phyloP scores from a whole-genome alignment of 768 basidiomycete species.

The Termitomyces sp. region DNA sequence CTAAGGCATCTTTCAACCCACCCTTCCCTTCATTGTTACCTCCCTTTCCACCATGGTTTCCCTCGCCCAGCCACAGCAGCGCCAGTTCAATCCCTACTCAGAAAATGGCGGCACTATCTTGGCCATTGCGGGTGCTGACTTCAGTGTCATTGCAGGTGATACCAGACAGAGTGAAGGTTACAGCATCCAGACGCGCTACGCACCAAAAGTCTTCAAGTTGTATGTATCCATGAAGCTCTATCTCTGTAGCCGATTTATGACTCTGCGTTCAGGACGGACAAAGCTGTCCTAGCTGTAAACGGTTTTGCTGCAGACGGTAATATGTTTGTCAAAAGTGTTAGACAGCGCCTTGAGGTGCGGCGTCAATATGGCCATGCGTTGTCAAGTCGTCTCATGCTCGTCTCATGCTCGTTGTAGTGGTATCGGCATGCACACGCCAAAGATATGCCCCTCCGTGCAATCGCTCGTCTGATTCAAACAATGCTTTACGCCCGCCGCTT shows the following conservation, averaged over 20 bases:
- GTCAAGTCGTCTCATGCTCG: not conserved
- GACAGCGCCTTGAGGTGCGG: constrained; percentile 90
- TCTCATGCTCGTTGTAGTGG: constrained; percentile 55
- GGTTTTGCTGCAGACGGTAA: constrained; percentile 98
- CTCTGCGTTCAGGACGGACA: constrained; percentile 65
- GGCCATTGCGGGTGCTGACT: constrained; percentile 90
- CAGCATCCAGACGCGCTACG: constrained; percentile 95
- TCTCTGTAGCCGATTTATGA: not conserved
- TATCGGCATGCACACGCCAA: constrained; percentile 96
- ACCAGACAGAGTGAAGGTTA: constrained; percentile 97
- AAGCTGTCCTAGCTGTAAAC: constrained; percentile 90
- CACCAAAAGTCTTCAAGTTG: constrained; percentile 92
- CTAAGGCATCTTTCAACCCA: constrained; percentile 22
- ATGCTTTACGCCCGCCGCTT: constrained; percentile 96
- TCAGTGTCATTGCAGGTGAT: constrained; percentile 93
- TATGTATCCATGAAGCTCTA: constrained; percentile 35
- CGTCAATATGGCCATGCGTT: not conserved
- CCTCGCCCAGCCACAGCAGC: constrained; percentile 40
- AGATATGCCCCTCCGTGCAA: constrained; percentile 94
- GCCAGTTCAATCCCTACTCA: constrained; percentile 82
- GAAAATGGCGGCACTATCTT: constrained; percentile 97
- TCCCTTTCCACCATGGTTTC: constrained; percentile 31
- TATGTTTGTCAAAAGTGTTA: constrained; percentile 95
- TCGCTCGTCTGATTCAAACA: constrained; percentile 97
- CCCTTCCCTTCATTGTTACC: constrained; percentile 12